Base-by-base conservation (phyloP, 2,329 filamentous ascomycete genomes). In the Fusarium goolgardi region DNA sequence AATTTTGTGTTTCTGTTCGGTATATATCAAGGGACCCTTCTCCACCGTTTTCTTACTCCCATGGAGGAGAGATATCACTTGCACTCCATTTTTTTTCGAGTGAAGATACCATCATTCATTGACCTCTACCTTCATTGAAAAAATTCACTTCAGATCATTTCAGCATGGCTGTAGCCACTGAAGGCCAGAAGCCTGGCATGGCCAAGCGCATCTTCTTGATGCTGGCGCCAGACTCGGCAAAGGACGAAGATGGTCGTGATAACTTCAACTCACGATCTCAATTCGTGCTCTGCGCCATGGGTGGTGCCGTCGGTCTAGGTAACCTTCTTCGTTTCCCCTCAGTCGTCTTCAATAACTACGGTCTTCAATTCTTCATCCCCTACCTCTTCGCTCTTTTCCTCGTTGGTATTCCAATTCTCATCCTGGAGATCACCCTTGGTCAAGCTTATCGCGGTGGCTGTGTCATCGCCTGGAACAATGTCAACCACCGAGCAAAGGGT, bases 401-500 rank as follows among this genome's bases (percentile, higher is more conserved):
- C 3, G 53, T 87, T 39, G 85, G 84, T 15, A 86, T 87, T 20
- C 85, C 85, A 0, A 79, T 82, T 0, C 78, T 87, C 12, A 79
- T 85, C 7, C 80, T 87, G 25, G 84, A 87, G 63, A 84, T 86
- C 50, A 90, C 89, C 35, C 91, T 91, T 34, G 92, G 92, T 49
- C 91, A 86, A 59, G 83, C 84, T 1, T 86, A 86, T 65, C 83
- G 84, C 5, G 83, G 82, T 27, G 84, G 84, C 15, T 80, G 78
- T 1, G 81, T 85, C 18, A 80, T 85, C 31, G 83, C 84, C 1
- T 86, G 78, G 69, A 81, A 83, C 69, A 83, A 82, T 34, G 77
- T 85, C 55, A 81, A 85, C 67, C 71, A 75, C 21, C 78, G 83
- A 6, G 73, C 85, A 6, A 85, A 83, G 68, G 85, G 85, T 3